Evolutionary conservation across 352 stramenopile genomes (phyloP).

Genomic region (Pythium monospermum): DNA sequence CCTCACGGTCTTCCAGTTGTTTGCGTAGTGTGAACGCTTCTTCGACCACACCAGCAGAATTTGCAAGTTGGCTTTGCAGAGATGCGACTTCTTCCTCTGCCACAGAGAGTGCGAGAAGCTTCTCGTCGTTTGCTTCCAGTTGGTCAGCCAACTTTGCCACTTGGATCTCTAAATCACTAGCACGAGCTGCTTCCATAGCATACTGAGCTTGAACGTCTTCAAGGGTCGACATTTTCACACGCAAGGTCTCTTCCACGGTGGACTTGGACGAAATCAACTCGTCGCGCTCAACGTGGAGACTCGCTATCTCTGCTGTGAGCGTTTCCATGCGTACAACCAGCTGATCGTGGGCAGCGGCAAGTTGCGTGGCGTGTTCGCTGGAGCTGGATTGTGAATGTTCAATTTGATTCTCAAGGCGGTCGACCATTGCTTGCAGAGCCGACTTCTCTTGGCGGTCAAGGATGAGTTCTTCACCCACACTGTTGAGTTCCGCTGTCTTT

Average conservation of each 20-base stretch:
- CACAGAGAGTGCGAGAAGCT: neutral
- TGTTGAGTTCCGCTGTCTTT: constrained; percentile 55
- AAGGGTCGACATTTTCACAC: neutral
- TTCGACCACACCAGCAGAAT: neutral
- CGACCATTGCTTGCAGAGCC: constrained; percentile 28
- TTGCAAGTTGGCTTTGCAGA: constrained; percentile 3
- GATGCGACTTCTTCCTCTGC: neutral
- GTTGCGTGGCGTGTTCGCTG: neutral
- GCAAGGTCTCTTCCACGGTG: too few relatives aligned
- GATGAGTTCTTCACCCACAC: constrained; percentile 42
- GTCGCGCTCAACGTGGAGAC: neutral
- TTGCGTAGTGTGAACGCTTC: constrained; percentile 7
- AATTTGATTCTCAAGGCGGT: constrained; percentile 3
- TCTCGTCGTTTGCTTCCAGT: neutral
- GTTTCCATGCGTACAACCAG: too few relatives aligned
- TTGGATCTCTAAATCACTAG: neutral
- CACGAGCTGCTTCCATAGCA: too few relatives aligned
- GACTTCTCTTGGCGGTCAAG: constrained; percentile 3
- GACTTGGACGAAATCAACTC: too few relatives aligned
- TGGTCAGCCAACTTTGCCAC: neutral
- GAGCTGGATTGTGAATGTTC: neutral
- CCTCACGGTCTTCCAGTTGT: neutral
- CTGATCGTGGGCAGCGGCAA: constrained; percentile 2
- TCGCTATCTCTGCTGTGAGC: neutral
- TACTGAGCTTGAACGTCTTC: neutral